Evolutionary conservation across 345 rosid species (phyloP), one percentile per base, ranked within the genome.

Genomic region (Ricinus communis): DNA sequence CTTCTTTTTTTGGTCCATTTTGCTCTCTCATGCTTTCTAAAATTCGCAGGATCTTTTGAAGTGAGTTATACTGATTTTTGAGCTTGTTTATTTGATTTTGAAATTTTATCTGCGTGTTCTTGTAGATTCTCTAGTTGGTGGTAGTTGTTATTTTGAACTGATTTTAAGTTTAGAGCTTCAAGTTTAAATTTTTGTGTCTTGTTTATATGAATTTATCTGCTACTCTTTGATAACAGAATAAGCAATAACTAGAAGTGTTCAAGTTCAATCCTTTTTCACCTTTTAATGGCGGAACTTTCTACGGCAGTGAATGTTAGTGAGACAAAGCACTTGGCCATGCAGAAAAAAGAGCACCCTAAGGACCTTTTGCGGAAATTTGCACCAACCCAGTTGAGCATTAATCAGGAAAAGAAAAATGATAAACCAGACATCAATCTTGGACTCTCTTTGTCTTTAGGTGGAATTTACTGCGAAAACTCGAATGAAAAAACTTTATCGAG

Each of bases 401-500:
- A 50, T 47, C 66, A 19, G 52, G 41, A 47, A 49, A 47, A 2
- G 8, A n/a, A 46, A 9, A 24, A 28, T 7, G 30, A 38, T 10
- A 13, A 71, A 40, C 66, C 51, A 41, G 80, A 76, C 64, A 71
- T 77, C 41, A 72, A 77, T 55, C 76, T 77, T 2, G 62, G 52
- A 33, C 76, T 77, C 18, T 68, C 76, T 18, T 30, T 77, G 30
- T 68, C 76, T 18, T 24, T 77, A 30, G 81, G 81, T 13, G 64
- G 76, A 31, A 38, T 63, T 57, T 57, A 69, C 73, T 0, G 53
- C 21, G 66, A 60, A 67, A 38, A 31, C 31, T 19, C 68, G 57
- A 27, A 27, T 25, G 40, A 54, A 27, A 68, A 45, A 54, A 47
- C 40, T 7, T 43, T 59, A 14, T 24, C 57, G 1, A 66, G 68